Percentiles rank a stretch among this genome's conserved stretches.
These are phyloP conservation scores for Clonostachys chloroleuca DNA, from an alignment of 2,329 filamentous ascomycete species.

Conservation along the genomic window DNA sequence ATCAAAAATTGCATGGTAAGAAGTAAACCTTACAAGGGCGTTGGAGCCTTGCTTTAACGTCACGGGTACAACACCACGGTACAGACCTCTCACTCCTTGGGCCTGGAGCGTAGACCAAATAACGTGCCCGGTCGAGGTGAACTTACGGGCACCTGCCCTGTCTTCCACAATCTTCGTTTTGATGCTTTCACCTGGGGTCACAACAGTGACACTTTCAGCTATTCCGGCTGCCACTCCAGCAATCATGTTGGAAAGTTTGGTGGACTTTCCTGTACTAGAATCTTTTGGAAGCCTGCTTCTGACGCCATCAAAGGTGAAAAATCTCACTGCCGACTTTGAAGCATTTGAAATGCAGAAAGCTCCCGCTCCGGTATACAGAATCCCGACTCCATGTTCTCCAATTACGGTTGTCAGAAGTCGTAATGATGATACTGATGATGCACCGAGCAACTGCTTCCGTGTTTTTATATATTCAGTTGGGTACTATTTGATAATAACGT, in stretches of 20 bases:
- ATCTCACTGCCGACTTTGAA: slow-evolving; percentile 11
- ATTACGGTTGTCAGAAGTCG: neutral
- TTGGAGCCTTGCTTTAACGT: neutral
- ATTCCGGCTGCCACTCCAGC: slow-evolving; percentile 13
- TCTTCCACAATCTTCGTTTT: slow-evolving; percentile 17
- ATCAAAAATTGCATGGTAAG: neutral
- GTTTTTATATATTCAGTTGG: neutral
- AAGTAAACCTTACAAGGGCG: neutral
- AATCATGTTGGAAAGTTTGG: slow-evolving; percentile 8
- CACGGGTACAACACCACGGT: neutral
- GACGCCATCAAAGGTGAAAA: slow-evolving; percentile 1
- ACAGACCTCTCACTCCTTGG: neutral
- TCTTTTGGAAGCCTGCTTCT: neutral
- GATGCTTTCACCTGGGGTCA: slow-evolving; percentile 17
- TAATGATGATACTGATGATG: neutral
- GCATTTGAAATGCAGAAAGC: slow-evolving; percentile 12
- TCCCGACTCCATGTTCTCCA: slow-evolving; percentile 1
- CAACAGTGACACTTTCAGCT: slow-evolving; percentile 12
- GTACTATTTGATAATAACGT: neutral
- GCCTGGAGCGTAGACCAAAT: neutral
- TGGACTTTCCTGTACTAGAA: neutral
- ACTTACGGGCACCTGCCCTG: slow-evolving; percentile 5
- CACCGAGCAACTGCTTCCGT: neutral
- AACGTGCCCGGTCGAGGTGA: slow-evolving; percentile 1
- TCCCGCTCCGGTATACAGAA: slow-evolving; percentile 6